A percentile compares a stretch with the other conserved stretches of the same genome.
These are phyloP conservation scores for Camelina laxa DNA, from an alignment of 345 rosid genomes.

Conservation along the genomic window DNA sequence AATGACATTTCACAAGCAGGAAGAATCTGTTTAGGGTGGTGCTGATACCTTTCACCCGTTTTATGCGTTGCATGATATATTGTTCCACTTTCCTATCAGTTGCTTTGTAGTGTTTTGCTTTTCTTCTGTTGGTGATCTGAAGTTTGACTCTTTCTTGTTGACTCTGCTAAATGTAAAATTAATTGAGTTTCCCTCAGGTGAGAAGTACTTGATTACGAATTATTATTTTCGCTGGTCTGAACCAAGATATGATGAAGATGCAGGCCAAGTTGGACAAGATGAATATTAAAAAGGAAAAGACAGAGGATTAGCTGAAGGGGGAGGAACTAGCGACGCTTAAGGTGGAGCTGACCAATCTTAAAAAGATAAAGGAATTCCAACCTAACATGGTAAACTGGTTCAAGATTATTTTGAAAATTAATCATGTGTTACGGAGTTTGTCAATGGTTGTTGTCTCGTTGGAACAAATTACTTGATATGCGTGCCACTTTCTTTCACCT, in stretches of 20 bases:
- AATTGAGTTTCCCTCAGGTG: not conserved
- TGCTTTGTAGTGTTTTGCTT: not conserved
- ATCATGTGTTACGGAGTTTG: not conserved
- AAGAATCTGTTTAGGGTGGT: not conserved
- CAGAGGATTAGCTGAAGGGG: not conserved
- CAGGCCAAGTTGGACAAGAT: too few relatives aligned
- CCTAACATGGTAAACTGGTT: not conserved
- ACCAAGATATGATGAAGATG: too few relatives aligned
- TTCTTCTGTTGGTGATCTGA: too few relatives aligned
- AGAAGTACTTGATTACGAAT: not conserved
- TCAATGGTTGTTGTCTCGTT: not conserved
- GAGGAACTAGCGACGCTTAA: not conserved
- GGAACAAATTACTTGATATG: not conserved
- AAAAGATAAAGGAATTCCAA: not conserved
- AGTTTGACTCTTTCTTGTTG: not conserved
- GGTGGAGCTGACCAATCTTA: not conserved
- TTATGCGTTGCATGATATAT: not conserved
- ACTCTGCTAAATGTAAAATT: too few relatives aligned
- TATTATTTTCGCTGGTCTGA: too few relatives aligned
- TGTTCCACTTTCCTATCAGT: not conserved
- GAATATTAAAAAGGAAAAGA: not conserved
- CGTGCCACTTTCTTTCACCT: too few relatives aligned
- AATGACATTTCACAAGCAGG: not conserved
- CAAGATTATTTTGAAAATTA: not conserved
- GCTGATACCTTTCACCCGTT: not conserved